Evolutionary conservation across 768 basidiomycete species (phyloP).

Genomic region (Arthromyces matolae): DNA sequence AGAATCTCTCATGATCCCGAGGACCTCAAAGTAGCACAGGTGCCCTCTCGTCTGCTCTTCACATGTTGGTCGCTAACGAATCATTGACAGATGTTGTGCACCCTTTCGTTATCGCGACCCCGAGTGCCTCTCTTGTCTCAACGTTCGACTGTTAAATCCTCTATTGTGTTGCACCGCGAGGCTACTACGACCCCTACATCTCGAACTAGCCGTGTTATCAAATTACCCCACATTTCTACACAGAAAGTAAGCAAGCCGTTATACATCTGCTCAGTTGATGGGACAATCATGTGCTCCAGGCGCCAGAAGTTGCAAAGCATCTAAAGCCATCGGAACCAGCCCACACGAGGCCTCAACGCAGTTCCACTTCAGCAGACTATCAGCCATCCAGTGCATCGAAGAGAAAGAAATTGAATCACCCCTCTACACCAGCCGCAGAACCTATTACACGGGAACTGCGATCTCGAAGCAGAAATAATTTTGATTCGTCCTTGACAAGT

Average conservation of each 20-base stretch:
- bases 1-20: constrained; percentile 35
- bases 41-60: constrained; percentile 12
- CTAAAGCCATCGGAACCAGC: constrained; percentile 14
- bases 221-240: constrained; percentile 9
- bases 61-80: background rate
- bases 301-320: constrained; percentile 8
- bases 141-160: constrained; percentile 8
- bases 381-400: constrained; percentile 35
- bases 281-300: background rate
- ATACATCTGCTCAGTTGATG: background rate
- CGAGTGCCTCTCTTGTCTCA: constrained; percentile 7
- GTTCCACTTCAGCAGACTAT: constrained; percentile 23
- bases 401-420: constrained; percentile 32
- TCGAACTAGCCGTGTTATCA: constrained; percentile 15
- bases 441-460: constrained; percentile 42
- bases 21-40: constrained; percentile 60
- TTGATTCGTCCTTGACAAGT: constrained; percentile 35
- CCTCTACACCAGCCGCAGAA: constrained; percentile 18
- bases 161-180: constrained; percentile 29
- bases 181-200: constrained; percentile 18
- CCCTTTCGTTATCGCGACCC: constrained; percentile 26
- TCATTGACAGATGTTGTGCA: constrained; percentile 36
- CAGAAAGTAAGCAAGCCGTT: constrained; percentile 17
- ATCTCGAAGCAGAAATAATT: constrained; percentile 39
- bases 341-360: constrained; percentile 16